Conservation (phyloP, 2,329 filamentous ascomycete species). For the Trichoderma cornu-damae region DNA sequence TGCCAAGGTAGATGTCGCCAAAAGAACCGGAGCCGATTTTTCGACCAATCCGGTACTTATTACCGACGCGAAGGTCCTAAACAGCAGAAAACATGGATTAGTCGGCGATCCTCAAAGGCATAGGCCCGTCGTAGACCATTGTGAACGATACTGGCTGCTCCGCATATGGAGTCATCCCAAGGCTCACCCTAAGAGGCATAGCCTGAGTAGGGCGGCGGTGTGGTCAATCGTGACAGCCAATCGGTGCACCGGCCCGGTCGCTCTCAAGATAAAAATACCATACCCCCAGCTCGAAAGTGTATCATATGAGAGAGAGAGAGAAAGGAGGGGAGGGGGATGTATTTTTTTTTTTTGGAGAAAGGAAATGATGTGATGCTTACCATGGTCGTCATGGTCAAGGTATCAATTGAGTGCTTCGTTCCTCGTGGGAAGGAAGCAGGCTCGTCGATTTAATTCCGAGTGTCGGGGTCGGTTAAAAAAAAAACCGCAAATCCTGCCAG, state of each 20-base stretch:
- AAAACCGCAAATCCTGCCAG: conserved; percentile 1
- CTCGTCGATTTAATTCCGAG: conserved; percentile 2
- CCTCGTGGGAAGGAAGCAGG: conserved; percentile 23
- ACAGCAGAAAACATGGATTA: conserved; percentile 20
- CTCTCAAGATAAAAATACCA: neutral
- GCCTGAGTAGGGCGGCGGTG: conserved; percentile 2
- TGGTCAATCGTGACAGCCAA: neutral
- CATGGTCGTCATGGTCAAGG: conserved; percentile 48
- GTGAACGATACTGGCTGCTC: neutral
- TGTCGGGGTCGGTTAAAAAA: neutral
- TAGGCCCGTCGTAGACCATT: neutral
- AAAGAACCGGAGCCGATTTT: conserved; percentile 98
- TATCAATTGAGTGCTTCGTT: conserved; percentile 23
- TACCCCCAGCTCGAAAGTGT: neutral
- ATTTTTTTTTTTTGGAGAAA: no score
- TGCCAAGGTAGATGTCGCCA: conserved; percentile 97
- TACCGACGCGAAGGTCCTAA: conserved; percentile 96
- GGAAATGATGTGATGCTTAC: conserved; percentile 32
- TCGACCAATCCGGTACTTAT: conserved; percentile 98
- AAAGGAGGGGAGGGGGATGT: no score
- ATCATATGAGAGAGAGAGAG: neutral
- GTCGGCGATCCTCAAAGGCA: conserved; percentile 1
- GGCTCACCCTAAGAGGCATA: neutral
- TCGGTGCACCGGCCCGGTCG: conserved; percentile 6
- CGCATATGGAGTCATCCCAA: neutral